Percentiles rank a stretch among this genome's conserved stretches.
These are phyloP conservation scores for Cucumis hystrix DNA, from an alignment of 306 rosid genomes.

Conservation along the genomic window DNA sequence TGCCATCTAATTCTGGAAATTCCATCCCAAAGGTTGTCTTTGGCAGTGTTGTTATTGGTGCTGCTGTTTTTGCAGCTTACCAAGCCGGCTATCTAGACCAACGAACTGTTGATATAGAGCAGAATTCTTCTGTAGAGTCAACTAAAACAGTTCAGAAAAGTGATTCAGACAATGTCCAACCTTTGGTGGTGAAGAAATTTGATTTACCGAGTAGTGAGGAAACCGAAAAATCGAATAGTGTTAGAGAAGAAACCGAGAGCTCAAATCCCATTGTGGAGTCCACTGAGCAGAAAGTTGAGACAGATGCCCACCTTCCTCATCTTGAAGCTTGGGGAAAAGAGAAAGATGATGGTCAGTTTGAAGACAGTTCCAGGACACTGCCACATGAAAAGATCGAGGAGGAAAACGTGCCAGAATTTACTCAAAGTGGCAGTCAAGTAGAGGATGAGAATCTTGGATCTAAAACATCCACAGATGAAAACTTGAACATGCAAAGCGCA, in stretches of 20 bases:
- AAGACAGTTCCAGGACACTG: slow-evolving; percentile 21
- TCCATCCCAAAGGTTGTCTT: slow-evolving; percentile 33
- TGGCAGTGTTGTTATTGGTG: slow-evolving; percentile 58
- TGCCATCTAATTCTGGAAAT: slow-evolving; percentile 32
- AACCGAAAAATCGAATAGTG: background rate
- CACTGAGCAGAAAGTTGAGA: slow-evolving; percentile 36
- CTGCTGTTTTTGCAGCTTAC: slow-evolving; percentile 56
- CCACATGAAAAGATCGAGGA: slow-evolving; percentile 25
- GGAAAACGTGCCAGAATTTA: slow-evolving; percentile 26
- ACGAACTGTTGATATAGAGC: slow-evolving; percentile 30
- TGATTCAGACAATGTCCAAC: slow-evolving; percentile 22
- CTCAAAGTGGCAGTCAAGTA: slow-evolving; percentile 23
- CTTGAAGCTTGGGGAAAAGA: slow-evolving; percentile 26
- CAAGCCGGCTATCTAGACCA: slow-evolving; percentile 54
- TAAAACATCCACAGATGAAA: slow-evolving; percentile 20
- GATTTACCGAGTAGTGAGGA: slow-evolving; percentile 30
- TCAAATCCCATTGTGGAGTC: slow-evolving; percentile 18
- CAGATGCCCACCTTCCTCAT: slow-evolving; percentile 20
- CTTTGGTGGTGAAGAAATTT: slow-evolving; percentile 22
- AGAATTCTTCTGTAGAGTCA: slow-evolving; percentile 17
- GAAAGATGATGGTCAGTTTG: slow-evolving; percentile 25
- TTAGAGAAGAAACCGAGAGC: slow-evolving; percentile 3
- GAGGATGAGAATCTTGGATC: slow-evolving; percentile 20
- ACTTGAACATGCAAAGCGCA: slow-evolving; percentile 15
- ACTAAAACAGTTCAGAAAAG: slow-evolving; percentile 19